phyloP scores from a whole-genome alignment of 371 early-diverging fungal species.

The Entomophthora muscae region DNA sequence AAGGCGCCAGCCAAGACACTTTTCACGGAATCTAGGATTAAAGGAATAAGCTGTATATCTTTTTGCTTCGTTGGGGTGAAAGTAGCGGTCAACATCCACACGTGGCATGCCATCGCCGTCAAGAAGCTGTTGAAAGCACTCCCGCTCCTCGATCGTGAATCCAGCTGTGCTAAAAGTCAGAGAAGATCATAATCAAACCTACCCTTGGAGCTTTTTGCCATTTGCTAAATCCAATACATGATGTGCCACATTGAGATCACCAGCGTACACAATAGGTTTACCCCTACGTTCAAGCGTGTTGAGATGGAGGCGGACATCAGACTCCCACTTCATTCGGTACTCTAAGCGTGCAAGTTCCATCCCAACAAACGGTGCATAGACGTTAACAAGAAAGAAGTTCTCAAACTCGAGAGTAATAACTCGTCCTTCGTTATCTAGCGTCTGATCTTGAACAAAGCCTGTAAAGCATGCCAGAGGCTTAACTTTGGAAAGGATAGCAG shows the following conservation, averaged over 20 bases:
- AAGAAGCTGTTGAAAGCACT: constrained; percentile 44
- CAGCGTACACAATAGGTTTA: constrained; percentile 67
- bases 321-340: constrained; percentile 43
- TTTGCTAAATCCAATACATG: constrained; percentile 57
- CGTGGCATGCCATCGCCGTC: constrained; percentile 22
- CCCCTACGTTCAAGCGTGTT: constrained; percentile 37
- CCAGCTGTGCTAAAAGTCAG: constrained; percentile 39
- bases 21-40: constrained; percentile 47
- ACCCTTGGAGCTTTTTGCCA: constrained; percentile 51
- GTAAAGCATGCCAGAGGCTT: constrained; percentile 44
- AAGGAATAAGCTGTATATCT: constrained; percentile 71
- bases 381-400: constrained; percentile 41
- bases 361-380: constrained; percentile 77
- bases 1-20: constrained; percentile 71
- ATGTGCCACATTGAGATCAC: constrained; percentile 85
- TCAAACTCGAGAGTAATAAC: constrained; percentile 54
- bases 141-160: constrained; percentile 69
- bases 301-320: constrained; percentile 44
- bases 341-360: constrained; percentile 43
- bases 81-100: constrained; percentile 62
- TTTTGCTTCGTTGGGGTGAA: constrained; percentile 42
- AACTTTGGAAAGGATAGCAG: constrained; percentile 57
- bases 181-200: constrained; percentile 3
- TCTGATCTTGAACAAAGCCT: constrained; percentile 34
- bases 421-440: constrained; percentile 40